Evolutionary conservation across 2,329 filamentous ascomycete genomes (phyloP).

Genomic region (Penicillium sp.): DNA sequence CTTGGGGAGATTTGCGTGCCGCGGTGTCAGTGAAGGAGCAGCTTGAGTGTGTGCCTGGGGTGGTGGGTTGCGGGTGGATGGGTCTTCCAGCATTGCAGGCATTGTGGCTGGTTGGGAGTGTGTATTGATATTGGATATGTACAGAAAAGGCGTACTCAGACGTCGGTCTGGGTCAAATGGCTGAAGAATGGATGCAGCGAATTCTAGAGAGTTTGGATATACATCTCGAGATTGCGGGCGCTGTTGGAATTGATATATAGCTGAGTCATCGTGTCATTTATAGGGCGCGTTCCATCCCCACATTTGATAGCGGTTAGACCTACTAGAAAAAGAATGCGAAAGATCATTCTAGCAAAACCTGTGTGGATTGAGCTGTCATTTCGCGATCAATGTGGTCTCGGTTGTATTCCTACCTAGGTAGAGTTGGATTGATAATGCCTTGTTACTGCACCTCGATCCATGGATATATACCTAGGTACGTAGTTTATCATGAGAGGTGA

Average conservation of each 20-base stretch:
- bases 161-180: too few species aligned
- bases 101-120: slow-evolving; percentile 26
- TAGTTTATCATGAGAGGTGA: neutral
- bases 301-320: neutral
- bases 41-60: slow-evolving; percentile 20
- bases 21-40: slow-evolving; percentile 24
- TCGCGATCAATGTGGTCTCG: too few species aligned
- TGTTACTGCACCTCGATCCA: neutral
- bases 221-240: too few species aligned
- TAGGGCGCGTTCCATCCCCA: slow-evolving; percentile 16
- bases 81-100: slow-evolving; percentile 40
- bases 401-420: too few species aligned
- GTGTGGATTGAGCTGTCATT: too few species aligned
- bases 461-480: neutral
- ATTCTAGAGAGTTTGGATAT: too few species aligned
- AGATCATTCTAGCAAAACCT: too few species aligned
- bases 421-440: too few species aligned
- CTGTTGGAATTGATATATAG: neutral
- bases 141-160: too few species aligned
- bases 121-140: too few species aligned
- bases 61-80: slow-evolving; percentile 27
- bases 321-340: neutral
- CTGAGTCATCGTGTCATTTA: slow-evolving; percentile 23
- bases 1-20: slow-evolving; percentile 27
- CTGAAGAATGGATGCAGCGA: too few species aligned